Base-by-base conservation (phyloP, 306 rosid species). In the Senna tora region DNA sequence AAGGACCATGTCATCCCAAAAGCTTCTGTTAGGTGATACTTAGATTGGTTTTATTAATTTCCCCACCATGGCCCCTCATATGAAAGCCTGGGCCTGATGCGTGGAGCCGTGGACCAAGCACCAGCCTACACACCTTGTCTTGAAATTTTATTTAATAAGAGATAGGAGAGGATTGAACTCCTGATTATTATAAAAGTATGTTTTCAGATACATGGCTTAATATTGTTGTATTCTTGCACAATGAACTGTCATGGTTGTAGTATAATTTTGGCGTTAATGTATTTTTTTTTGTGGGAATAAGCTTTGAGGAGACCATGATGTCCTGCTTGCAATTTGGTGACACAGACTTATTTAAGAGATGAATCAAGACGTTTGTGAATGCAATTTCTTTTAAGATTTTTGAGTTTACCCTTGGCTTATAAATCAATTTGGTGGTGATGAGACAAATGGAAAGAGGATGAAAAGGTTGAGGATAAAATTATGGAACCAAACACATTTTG, bases 101-200 rank as follows among this genome's bases (percentile, higher is more conserved):
- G 25, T 17, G 2, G 20, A 17, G 2, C 6, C 17, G 25, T 17
- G 2, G 20, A 17, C 7, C 6, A 17, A 50, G 25, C 11, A 7
- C 11, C 0, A 50, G 55, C 25, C 11, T 1, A 5, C 9, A 16
- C 5, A 50, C 4, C 2, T 50, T 50, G 25, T 17, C 9, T 7
- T 50, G 19, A 14, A 16, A n/a, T 50, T 16, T n/a, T 6, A n/a
- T 50, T 50, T 16, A 6, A 17, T 17, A 16, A 9, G 7, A 16
- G 9, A 15, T 17, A 16, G 55, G 17, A 16, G 22, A 4, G 55
- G 14, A 60, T 16, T 21, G 43, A 16, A 60, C 11, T 50, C 22
- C 14, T 67, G 41, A 61, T 7, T 64, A n/a, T 51, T 51, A n/a
- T 60, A 41, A 62, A 12, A 49, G 6, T n/a, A 64, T 22, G 49